A percentile compares a stretch with the other conserved stretches of the same genome.
Conservation (phyloP, 331 rosid genomes). For the Acacia pycnantha region DNA sequence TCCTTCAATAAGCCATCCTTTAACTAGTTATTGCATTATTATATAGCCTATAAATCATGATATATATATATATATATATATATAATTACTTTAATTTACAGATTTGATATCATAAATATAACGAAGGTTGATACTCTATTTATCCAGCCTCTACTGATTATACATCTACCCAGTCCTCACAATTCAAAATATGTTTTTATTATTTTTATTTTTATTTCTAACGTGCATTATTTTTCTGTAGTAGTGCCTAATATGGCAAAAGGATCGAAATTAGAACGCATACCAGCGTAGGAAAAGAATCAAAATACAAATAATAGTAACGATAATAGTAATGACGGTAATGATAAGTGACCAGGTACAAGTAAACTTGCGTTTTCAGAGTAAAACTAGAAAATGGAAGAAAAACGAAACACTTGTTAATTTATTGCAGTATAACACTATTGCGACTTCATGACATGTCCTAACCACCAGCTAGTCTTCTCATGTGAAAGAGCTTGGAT, state of each 20-base stretch:
- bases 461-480: not conserved
- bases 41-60: too few relatives aligned
- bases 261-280: not conserved
- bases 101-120: too few relatives aligned
- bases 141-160: not conserved
- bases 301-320: not conserved
- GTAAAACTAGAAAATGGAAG: not conserved
- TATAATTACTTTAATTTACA: too few relatives aligned
- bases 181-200: too few relatives aligned
- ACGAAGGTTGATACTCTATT: not conserved
- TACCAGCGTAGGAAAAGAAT: not conserved
- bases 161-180: not conserved
- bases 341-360: not conserved
- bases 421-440: not conserved
- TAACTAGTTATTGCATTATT: not conserved
- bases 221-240: not conserved
- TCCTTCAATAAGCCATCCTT: not conserved
- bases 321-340: not conserved
- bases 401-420: not conserved
- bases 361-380: slow-evolving; percentile 1
- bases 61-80: too few relatives aligned
- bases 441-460: not conserved
- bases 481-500: not conserved
- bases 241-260: not conserved
- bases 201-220: too few relatives aligned